A percentile compares a stretch with the other conserved stretches of the same genome.
phyloP scores from a whole-genome alignment of 2,329 filamentous ascomycete species.

The Nectriaceae sp. region DNA sequence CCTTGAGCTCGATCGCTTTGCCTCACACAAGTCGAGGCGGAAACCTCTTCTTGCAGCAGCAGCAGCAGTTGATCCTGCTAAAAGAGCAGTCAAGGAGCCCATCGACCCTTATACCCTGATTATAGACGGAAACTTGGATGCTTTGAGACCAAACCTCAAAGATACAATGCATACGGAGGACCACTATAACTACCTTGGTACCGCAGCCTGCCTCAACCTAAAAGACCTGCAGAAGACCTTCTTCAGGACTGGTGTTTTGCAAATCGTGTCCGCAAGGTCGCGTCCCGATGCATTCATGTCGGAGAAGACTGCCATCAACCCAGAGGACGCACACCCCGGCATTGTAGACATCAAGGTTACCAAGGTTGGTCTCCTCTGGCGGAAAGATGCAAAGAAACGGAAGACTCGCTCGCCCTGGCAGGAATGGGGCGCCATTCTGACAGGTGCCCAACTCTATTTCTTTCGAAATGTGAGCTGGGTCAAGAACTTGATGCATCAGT shows the following conservation, averaged over 20 bases:
- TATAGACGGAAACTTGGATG: conserved; percentile 83
- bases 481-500: conserved; percentile 85
- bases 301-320: conserved; percentile 81
- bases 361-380: conserved; percentile 92
- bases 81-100: conserved; percentile 73
- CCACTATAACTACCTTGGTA: conserved; percentile 84
- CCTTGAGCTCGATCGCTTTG: conserved; percentile 72
- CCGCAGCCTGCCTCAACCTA: conserved; percentile 73
- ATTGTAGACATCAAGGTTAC: conserved; percentile 97
- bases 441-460: conserved; percentile 95
- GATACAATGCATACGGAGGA: conserved; percentile 94
- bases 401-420: conserved; percentile 96
- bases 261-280: conserved; percentile 93
- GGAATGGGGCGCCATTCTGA: conserved; percentile 96
- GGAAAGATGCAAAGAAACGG: conserved; percentile 91
- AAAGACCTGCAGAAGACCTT: conserved; percentile 85
- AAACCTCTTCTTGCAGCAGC: conserved; percentile 68
- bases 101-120: conserved; percentile 96
- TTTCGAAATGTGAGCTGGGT: conserved; percentile 94
- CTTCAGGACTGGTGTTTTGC: conserved; percentile 85
- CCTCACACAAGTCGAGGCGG: conserved; percentile 71
- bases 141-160: conserved; percentile 79
- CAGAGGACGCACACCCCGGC: conserved; percentile 83
- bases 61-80: conserved; percentile 53
- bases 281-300: conserved; percentile 94